These are phyloP conservation scores for Eucalyptus marginata DNA, from an alignment of 345 rosid genomes.

Conservation along the genomic window DNA sequence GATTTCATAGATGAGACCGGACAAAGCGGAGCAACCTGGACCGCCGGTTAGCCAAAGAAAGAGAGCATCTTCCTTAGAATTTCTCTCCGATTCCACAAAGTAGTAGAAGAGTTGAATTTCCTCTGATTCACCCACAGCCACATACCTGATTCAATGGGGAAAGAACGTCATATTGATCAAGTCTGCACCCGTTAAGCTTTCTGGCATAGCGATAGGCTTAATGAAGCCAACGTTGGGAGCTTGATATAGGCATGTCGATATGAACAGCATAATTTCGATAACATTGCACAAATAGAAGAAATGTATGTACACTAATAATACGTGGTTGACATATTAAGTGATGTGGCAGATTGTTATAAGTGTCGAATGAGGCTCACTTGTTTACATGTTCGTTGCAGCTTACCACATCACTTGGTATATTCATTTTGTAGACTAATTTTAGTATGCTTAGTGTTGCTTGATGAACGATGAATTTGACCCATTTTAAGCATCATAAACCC, in stretches of 20 bases:
- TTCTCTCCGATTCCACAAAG: slow-evolving; percentile 48
- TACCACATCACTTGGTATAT: background rate
- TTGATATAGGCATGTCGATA: background rate
- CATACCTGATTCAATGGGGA: slow-evolving; percentile 16
- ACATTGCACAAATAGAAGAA: background rate
- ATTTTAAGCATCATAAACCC: background rate
- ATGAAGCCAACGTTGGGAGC: background rate
- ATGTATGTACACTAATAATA: background rate
- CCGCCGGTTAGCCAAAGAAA: slow-evolving; percentile 75
- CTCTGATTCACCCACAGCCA: slow-evolving; percentile 39
- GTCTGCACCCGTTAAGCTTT: background rate
- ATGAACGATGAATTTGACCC: background rate
- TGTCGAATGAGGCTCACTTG: background rate
- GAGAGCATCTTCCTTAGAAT: slow-evolving; percentile 37
- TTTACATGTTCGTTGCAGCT: background rate
- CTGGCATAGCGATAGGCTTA: background rate
- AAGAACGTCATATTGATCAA: background rate
- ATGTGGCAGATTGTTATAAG: background rate
- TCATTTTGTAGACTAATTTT: background rate
- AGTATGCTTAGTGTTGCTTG: background rate
- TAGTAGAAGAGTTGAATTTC: slow-evolving; percentile 48
- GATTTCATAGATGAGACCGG: slow-evolving; percentile 33
- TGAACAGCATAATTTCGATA: background rate
- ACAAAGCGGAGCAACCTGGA: slow-evolving; percentile 55
- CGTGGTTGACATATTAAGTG: background rate